Evolutionary conservation across 345 rosid genomes (phyloP).

Genomic region (Murraya koenigii): DNA sequence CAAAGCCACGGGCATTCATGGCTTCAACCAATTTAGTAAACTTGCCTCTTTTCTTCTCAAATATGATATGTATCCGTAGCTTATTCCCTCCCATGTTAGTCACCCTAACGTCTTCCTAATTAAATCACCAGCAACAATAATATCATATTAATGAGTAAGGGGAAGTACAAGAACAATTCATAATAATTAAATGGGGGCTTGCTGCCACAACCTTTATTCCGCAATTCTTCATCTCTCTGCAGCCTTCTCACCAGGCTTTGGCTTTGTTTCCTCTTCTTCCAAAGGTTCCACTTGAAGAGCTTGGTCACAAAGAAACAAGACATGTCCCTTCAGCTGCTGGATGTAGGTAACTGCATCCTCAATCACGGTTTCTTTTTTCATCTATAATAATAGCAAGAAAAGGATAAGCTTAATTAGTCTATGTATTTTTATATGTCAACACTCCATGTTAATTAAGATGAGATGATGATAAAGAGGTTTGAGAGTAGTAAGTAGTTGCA

Average conservation of each 20-base stretch:
- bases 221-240: conserved; percentile 41
- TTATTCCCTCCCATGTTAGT: conserved; percentile 42
- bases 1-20: conserved; percentile 45
- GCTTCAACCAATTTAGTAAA: conserved; percentile 60
- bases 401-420: not conserved
- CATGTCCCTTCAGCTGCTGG: conserved; percentile 43
- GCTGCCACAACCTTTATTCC: conserved; percentile 44
- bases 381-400: conserved; percentile 25
- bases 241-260: conserved; percentile 10
- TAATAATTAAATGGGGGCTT: no score
- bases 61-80: conserved; percentile 56
- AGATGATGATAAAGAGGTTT: not conserved
- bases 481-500: conserved; percentile 22
- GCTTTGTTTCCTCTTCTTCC: conserved; percentile 20
- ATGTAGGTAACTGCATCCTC: conserved; percentile 78
- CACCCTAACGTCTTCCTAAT: conserved; percentile 62
- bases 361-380: conserved; percentile 74
- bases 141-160: no score
- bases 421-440: not conserved
- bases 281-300: conserved; percentile 50
- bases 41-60: conserved; percentile 49
- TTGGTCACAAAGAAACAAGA: conserved; percentile 37
- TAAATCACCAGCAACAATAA: not conserved
- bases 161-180: no score
- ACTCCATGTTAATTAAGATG: no score